phyloP scores from a whole-genome alignment of 2,329 filamentous ascomycete genomes.

The Trichoderma breve region DNA sequence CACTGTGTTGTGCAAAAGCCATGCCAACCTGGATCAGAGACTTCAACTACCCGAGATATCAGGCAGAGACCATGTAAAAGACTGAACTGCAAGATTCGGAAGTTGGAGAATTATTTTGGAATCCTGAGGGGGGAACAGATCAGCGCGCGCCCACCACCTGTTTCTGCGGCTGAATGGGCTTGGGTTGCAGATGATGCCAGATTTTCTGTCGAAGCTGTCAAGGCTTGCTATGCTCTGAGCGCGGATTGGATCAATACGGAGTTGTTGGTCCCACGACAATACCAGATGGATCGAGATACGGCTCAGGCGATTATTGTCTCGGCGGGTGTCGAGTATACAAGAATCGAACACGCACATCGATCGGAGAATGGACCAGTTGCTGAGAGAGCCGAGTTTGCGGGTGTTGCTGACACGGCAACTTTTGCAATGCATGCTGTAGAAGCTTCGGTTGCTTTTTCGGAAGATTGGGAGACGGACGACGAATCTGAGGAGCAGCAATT shows the following conservation, averaged over 20 bases:
- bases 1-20: background rate
- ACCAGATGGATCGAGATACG: background rate
- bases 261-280: background rate
- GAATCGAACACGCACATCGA: constrained; percentile 21
- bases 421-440: constrained; percentile 29
- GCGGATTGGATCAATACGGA: constrained; percentile 23
- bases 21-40: background rate
- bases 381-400: constrained; percentile 28
- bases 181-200: constrained; percentile 28
- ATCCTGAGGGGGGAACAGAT: background rate
- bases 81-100: background rate
- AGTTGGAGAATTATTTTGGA: constrained; percentile 6
- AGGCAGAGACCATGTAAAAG: background rate
- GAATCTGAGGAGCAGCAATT: background rate
- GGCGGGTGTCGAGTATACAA: constrained; percentile 22
- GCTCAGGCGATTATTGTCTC: constrained; percentile 16
- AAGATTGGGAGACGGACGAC: background rate
- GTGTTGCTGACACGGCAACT: constrained; percentile 28
- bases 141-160: background rate
- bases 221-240: constrained; percentile 26
- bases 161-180: constrained; percentile 22
- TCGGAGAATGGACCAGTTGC: constrained; percentile 24
- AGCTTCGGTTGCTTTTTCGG: constrained; percentile 25
- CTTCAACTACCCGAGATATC: background rate
- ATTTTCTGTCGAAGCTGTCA: constrained; percentile 25